phyloP scores from a whole-genome alignment of 805 yeast species.

The Nakazawaea sp. region DNA sequence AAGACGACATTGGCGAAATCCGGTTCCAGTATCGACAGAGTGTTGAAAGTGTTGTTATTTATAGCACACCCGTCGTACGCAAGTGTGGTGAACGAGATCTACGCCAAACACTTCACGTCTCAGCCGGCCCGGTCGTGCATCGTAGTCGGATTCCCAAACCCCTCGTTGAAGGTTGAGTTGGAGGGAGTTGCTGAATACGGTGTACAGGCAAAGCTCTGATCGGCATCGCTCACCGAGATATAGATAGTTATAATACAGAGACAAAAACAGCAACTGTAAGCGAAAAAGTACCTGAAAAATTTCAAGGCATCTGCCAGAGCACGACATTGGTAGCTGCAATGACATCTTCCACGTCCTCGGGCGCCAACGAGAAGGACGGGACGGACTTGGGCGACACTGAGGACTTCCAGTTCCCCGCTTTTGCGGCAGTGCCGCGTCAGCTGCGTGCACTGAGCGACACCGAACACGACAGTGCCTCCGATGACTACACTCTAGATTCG shows the following conservation, averaged over 20 bases:
- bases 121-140: conserved; percentile 51
- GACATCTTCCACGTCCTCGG: too few species aligned
- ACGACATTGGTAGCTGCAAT: too few species aligned
- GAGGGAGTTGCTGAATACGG: conserved; percentile 37
- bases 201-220: too few species aligned
- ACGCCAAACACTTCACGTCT: conserved; percentile 36
- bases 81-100: conserved; percentile 36
- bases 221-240: too few species aligned
- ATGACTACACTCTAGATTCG: conserved; percentile 2
- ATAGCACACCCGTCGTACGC: conserved; percentile 36
- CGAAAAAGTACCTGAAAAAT: too few species aligned
- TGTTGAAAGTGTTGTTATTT: conserved; percentile 43
- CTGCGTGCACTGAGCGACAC: not conserved
- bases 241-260: too few species aligned
- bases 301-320: too few species aligned
- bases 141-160: conserved; percentile 44
- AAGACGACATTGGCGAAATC: conserved; percentile 32
- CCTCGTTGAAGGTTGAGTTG: conserved; percentile 41
- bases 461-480: not conserved
- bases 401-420: too few species aligned
- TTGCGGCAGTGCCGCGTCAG: too few species aligned
- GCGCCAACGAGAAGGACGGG: too few species aligned
- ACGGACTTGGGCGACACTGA: too few species aligned
- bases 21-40: conserved; percentile 39
- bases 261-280: too few species aligned